Base-by-base conservation (phyloP, 2,329 filamentous ascomycete species). In the Xenoacremonium recifei region DNA sequence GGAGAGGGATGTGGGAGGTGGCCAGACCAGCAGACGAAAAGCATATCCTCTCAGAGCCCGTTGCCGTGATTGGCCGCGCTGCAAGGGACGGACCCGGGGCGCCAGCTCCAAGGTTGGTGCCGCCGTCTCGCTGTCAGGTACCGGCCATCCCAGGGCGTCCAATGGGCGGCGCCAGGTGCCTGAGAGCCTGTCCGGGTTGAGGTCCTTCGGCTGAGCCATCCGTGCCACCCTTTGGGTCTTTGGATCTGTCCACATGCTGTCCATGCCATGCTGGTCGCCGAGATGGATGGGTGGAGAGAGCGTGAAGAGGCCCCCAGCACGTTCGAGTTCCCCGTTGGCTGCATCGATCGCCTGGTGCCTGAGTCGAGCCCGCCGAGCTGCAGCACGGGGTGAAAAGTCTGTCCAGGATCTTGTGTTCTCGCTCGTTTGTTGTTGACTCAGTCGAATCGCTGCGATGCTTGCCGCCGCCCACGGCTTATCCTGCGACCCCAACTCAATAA, bases 101-200 rank as follows among this genome's bases (percentile, higher is more conserved):
- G 56, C 55, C n/a, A 40, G 35, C 48, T 51, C 53, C 49, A 37
- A 39, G 44, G 45, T 53, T 41, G 47, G 46, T 39, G 27, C 21
- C 19, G 42, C 42, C 47, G 40, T 49, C 44, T 53, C 58, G 57
- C 48, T 50, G 47, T 53, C 58, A 59, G 59, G 59, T 51, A 58
- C 57, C 46, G 37, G 47, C 37, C 35, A 13, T 35, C 19, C 27
- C 32, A 43, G 46, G 38, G 53, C 44, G 46, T 35, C 62, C 62
- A 64, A 64, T 64, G 17, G 48, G 35, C 15, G 36, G 9, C 39
- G n/a, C 19, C 19, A 21, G 39, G 57, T 61, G 42, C 57, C 58
- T 61, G 55, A 44, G 44, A 38, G 34, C 42, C 20, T 17, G 23
- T 19, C 35, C 34, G 33, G 21, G 21, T 18, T 27, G 10, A 18